These are phyloP conservation scores for Pleurotus tuoliensis DNA, from an alignment of 768 basidiomycete species.

Conservation along the genomic window DNA sequence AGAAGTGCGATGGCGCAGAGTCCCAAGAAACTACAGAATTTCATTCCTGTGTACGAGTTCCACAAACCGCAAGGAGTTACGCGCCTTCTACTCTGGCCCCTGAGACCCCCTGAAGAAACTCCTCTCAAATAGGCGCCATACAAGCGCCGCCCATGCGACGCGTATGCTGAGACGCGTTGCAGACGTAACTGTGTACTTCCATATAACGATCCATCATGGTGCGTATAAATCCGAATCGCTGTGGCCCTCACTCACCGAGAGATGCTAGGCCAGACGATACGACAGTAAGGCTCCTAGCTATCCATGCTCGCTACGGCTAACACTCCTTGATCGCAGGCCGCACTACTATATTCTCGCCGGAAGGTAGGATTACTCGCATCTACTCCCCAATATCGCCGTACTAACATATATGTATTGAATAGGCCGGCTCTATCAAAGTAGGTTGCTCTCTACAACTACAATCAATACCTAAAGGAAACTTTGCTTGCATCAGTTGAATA, in stretches of 20 bases:
- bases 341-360: conserved; percentile 98
- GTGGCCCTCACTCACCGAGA: not conserved
- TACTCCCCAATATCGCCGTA: not conserved
- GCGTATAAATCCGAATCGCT: conserved; percentile 16
- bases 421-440: conserved; percentile 98
- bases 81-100: too few species aligned
- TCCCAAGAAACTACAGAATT: too few species aligned
- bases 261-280: conserved; percentile 80
- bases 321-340: conserved; percentile 51
- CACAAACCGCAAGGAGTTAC: too few species aligned
- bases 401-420: conserved; percentile 11
- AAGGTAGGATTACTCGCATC: conserved; percentile 51
- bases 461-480: not conserved
- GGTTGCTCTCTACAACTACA: conserved; percentile 23
- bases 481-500: conserved; percentile 75
- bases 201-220: conserved; percentile 40
- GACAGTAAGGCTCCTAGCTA: conserved; percentile 61
- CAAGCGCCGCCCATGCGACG: not conserved
- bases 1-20: too few species aligned
- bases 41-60: too few species aligned
- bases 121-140: too few species aligned
- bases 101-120: too few species aligned
- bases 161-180: conserved; percentile 1
- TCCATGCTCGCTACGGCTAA: conserved; percentile 12
- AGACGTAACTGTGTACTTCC: not conserved